These are phyloP conservation scores for Plasmopara viticola DNA, from an alignment of 352 stramenopile genomes.

Conservation along the genomic window DNA sequence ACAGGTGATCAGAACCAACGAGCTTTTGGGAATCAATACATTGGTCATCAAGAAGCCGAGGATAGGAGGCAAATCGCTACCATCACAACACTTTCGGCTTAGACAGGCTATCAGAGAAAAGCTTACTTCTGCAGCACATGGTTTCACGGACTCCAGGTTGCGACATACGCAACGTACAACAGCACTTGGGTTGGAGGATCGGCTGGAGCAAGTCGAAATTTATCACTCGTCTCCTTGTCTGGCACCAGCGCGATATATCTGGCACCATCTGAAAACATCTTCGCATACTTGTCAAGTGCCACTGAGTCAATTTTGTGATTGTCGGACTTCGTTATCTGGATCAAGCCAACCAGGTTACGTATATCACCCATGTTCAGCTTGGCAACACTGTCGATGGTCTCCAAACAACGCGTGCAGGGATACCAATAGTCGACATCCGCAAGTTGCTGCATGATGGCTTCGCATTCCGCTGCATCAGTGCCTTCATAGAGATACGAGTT, in stretches of 20 bases:
- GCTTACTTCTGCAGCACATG: not conserved
- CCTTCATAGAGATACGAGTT: conserved; percentile 3
- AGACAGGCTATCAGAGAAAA: too few relatives aligned
- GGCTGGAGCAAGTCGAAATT: conserved; percentile 1
- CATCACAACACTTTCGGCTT: too few relatives aligned
- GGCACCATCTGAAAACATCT: conserved; percentile 1
- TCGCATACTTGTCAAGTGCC: conserved; percentile 2
- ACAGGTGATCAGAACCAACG: too few relatives aligned
- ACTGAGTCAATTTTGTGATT: not conserved
- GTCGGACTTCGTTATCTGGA: not conserved
- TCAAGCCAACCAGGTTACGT: not conserved
- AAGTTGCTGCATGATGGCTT: too few relatives aligned
- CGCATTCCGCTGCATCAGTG: not conserved
- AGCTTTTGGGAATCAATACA: too few relatives aligned
- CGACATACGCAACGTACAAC: conserved; percentile 1
- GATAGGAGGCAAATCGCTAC: too few relatives aligned
- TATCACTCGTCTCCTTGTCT: not conserved
- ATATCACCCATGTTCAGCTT: not conserved
- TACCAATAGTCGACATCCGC: too few relatives aligned
- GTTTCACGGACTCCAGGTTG: not conserved
- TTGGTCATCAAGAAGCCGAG: too few relatives aligned
- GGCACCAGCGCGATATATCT: conserved; percentile 5
- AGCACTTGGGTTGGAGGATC: not conserved
- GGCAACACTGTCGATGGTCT: too few relatives aligned
- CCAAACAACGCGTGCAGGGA: too few relatives aligned